These are phyloP conservation scores for Auricularia auricula-judae DNA, from an alignment of 768 basidiomycete genomes.

Conservation along the genomic window DNA sequence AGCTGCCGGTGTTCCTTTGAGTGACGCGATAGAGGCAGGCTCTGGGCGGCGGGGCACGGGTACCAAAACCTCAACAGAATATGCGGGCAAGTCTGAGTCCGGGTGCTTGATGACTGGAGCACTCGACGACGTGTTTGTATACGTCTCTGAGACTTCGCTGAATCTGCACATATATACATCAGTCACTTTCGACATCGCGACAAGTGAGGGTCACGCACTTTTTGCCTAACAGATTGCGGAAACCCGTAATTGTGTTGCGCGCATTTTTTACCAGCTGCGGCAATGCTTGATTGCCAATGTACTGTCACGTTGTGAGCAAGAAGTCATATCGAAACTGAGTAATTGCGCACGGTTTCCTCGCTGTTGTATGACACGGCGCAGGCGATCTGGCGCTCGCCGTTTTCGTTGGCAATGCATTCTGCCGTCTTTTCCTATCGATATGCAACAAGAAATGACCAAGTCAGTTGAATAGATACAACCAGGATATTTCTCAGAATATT, in stretches of 20 bases:
- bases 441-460: no score
- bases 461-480: neutral
- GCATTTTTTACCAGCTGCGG: conserved; percentile 92
- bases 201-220: conserved; percentile 38
- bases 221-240: conserved; percentile 88
- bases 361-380: conserved; percentile 86
- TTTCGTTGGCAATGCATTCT: conserved; percentile 96
- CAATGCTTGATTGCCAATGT: conserved; percentile 91
- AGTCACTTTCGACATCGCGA: neutral
- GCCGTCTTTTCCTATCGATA: conserved; percentile 67
- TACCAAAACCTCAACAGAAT: conserved; percentile 72
- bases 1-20: conserved; percentile 48
- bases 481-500: no score
- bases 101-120: conserved; percentile 73
- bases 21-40: conserved; percentile 33
- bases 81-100: conserved; percentile 64
- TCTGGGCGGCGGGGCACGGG: conserved; percentile 61
- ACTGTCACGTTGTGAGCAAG: conserved; percentile 34
- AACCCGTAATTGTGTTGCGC: conserved; percentile 88
- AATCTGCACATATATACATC: conserved; percentile 34
- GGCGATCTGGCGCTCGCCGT: conserved; percentile 96
- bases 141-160: conserved; percentile 52
- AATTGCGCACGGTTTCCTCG: conserved; percentile 70
- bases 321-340: neutral
- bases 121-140: conserved; percentile 28